Conservation (phyloP, 139 green algal species). For the Trebouxia sp. region DNA sequence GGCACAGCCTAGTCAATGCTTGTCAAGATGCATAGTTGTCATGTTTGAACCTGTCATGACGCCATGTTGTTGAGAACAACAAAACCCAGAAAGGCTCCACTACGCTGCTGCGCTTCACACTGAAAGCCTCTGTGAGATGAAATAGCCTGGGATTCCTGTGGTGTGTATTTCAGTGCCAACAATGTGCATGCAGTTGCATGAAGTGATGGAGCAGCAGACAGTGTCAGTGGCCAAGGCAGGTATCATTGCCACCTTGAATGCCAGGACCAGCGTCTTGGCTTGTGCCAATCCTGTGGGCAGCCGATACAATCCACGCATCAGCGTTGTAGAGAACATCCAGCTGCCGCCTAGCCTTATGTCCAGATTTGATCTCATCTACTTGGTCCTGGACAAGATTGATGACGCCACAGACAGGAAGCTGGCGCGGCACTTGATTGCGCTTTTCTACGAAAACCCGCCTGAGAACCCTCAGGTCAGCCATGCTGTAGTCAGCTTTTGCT, state of each 20-base stretch:
- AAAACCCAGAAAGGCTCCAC: no score
- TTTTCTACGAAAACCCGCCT: constrained; percentile 71
- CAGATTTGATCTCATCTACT: constrained; percentile 95
- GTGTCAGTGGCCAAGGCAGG: constrained; percentile 97
- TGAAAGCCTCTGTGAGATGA: no score
- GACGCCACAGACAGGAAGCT: constrained; percentile 82
- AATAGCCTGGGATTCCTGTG: no score
- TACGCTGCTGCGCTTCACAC: no score
- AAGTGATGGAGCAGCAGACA: constrained; percentile 99
- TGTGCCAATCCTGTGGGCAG: constrained; percentile 77
- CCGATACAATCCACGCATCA: constrained; percentile 88
- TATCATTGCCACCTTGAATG: constrained; percentile 97
- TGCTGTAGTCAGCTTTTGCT: no score
- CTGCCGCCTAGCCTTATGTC: constrained; percentile 95
- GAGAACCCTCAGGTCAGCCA: not conserved
- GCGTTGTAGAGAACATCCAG: constrained; percentile 97
- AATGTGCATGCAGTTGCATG: constrained; percentile 66
- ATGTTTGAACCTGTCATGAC: no score
- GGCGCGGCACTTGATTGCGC: constrained; percentile 86
- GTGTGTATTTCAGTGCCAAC: no score
- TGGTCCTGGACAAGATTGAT: constrained; percentile 91
- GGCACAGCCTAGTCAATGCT: not conserved
- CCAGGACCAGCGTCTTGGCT: constrained; percentile 84
- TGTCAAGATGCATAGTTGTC: no score
- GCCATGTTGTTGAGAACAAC: no score